Evolutionary conservation across 2,329 filamentous ascomycete genomes (phyloP), one percentile per base, ranked within the genome.

Genomic region (Xylariales sp.): DNA sequence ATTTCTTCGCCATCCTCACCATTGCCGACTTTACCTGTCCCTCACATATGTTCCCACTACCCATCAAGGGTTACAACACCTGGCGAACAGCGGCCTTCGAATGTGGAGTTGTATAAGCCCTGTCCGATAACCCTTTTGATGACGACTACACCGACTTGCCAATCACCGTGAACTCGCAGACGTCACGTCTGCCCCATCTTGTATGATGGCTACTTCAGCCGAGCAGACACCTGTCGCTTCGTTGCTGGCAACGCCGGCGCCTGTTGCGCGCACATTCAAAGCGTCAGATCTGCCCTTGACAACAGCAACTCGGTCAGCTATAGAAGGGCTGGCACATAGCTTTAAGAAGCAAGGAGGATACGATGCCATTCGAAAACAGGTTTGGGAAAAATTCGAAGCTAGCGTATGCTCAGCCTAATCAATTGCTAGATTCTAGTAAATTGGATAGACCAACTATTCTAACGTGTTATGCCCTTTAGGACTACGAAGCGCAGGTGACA

Each of bases 321-420:
- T 91, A 40, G 85, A 90, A 50, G 76, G 73, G 13, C 73, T 91
- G 16, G 77, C 85, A n/a, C 82, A 87, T 55, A 83, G 76, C 10
- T 91, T 90, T 66, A 90, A 90, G 63, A 91, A 90, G 65, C 88
- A 88, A 61, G 87, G 87, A 43, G 84, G 85, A 40, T 93, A 90
- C 55, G 87, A 93, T 61, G 68, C 74, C 12, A 76, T 90, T 46
- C 80, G 86, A 44, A 90, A 88, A 56, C 76, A 85, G 51, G 73
- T 87, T 10, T 88, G 85, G 76, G 78, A 85, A 31, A 81, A 85
- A 41, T 87, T 88, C 49, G 78, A 82, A 53, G 74, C 76, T 20
- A 82, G 79, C 49, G 84, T 88, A 72, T 41, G 74, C 49, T 8
- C 17, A 21, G 21, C 17, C 33, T 30, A 20, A 8, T 37, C 12